Evolutionary conservation across 2,329 filamentous ascomycete species (phyloP), one percentile per base, ranked within the genome.

Genomic region (Neonectria hederae): DNA sequence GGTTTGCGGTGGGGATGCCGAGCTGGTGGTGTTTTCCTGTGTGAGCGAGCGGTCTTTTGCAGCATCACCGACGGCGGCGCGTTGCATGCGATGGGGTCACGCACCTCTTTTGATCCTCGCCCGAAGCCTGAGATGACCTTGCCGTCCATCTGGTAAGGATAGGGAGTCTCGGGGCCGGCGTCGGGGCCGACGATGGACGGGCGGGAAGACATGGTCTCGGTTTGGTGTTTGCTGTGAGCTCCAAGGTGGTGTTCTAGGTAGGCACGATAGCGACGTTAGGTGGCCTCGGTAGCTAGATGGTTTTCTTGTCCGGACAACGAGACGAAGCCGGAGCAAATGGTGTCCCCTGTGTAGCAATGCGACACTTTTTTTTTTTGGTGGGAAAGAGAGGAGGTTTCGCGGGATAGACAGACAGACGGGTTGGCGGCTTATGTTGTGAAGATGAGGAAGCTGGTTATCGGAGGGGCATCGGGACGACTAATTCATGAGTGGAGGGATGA

Each of bases 1-100:
- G 89, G 83, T 98, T 99, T 76, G 96, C 96, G 2, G 96, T 98
- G 2, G 96, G 96, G 77, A 98, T 97, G 72, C 95, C 95, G 76
- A 98, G 92, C 90, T 97, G 65, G 65, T 53, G 59, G 54, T 32
- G 45, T 45, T 53, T 48, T 19, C n/a, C 30, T 17, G 13, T 42
- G 60, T 59, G 38, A 59, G 54, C 24, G 30, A 24, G 28, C 7
- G 28, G 28, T 28, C 28, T 10, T 28, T 26, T n/a, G 26, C 13
- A 14, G 14, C 17, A 19, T 45, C 22, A 43, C 32, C 35, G 35
- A 17, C 3, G 14, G 35, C 35, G 35, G 35, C 35, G 35, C 35
- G 13, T 38, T 38, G 35, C 35, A 17, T 38, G 35, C 7, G 35
- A 38, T 2, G n/a, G 35, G 35, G 35, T 38, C 35, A 38, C 35